These are phyloP conservation scores for Hanseniaspora meyeri DNA, from an alignment of 805 yeast species.

Conservation along the genomic window DNA sequence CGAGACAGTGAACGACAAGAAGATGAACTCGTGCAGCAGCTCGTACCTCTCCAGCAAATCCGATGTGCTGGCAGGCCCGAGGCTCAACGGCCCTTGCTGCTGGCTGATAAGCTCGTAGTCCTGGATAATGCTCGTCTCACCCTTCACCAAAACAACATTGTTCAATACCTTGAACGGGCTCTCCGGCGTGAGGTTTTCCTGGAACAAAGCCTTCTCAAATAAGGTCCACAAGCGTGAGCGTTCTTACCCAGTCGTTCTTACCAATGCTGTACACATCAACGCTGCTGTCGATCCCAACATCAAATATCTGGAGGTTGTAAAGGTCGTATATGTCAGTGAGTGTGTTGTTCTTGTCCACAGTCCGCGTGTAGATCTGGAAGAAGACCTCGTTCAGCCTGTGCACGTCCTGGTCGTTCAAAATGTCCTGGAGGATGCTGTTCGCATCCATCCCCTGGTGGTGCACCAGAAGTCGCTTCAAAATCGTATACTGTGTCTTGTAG, in stretches of 20 bases:
- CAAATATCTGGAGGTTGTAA: constrained; percentile 4
- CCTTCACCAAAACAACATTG: background rate
- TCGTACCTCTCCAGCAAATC: constrained; percentile 9
- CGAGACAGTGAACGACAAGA: constrained; percentile 8
- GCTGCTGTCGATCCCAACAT: background rate
- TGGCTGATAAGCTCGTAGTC: background rate
- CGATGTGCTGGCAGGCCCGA: too few relatives aligned
- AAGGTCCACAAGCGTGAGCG: background rate
- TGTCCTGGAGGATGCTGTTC: constrained; percentile 1
- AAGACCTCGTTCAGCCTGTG: background rate
- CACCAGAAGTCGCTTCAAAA: background rate
- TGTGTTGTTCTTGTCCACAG: constrained; percentile 4
- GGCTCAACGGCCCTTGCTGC: background rate
- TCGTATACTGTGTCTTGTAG: constrained; percentile 5
- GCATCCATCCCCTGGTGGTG: background rate
- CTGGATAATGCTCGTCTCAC: background rate
- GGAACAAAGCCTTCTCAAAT: background rate
- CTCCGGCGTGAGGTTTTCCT: background rate
- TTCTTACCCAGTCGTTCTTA: constrained; percentile 1
- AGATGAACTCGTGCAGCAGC: constrained; percentile 8
- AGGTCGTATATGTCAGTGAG: background rate
- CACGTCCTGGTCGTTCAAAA: constrained; percentile 2
- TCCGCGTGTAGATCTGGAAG: background rate
- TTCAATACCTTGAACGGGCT: background rate
- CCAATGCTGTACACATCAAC: background rate